Conservation (phyloP, 345 rosid genomes). For the Moricandia moricandioides region DNA sequence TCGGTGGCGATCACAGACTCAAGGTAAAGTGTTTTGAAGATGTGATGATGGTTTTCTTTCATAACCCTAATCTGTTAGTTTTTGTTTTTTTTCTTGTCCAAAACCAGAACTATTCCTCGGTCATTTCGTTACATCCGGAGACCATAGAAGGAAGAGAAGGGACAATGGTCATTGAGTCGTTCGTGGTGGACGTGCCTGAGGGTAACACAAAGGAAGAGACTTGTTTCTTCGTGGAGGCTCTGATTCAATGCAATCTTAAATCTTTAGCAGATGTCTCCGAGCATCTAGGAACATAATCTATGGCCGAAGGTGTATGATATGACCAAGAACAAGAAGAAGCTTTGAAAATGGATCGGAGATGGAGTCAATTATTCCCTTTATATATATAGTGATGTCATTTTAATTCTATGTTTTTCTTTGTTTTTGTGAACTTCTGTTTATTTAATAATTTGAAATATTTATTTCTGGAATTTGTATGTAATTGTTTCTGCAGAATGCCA, state of each 20-base stretch:
- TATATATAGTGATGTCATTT: background rate
- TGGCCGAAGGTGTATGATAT: conserved; percentile 21
- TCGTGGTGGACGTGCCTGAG: conserved; percentile 80
- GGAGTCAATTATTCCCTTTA: background rate
- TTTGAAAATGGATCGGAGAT: background rate
- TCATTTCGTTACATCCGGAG: conserved; percentile 83
- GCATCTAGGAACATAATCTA: conserved; percentile 61
- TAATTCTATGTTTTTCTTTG: background rate
- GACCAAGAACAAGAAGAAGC: background rate
- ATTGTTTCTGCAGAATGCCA: background rate
- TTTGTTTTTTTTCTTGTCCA: background rate
- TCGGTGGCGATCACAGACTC: conserved; percentile 81
- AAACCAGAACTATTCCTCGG: conserved; percentile 79
- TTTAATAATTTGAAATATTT: background rate
- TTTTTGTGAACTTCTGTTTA: background rate
- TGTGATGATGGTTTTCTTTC: background rate
- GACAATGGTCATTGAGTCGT: conserved; percentile 76
- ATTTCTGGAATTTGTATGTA: background rate
- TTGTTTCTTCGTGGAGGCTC: conserved; percentile 78
- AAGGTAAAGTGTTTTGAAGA: conserved; percentile 36
- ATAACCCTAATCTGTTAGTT: background rate
- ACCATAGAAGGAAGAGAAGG: conserved; percentile 75
- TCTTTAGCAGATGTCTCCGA: conserved; percentile 78
- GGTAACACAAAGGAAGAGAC: conserved; percentile 97
- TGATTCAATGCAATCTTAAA: conserved; percentile 79